These are phyloP conservation scores for Zasmidium citrigriseum DNA, from an alignment of 2,329 filamentous ascomycete genomes.

Conservation along the genomic window DNA sequence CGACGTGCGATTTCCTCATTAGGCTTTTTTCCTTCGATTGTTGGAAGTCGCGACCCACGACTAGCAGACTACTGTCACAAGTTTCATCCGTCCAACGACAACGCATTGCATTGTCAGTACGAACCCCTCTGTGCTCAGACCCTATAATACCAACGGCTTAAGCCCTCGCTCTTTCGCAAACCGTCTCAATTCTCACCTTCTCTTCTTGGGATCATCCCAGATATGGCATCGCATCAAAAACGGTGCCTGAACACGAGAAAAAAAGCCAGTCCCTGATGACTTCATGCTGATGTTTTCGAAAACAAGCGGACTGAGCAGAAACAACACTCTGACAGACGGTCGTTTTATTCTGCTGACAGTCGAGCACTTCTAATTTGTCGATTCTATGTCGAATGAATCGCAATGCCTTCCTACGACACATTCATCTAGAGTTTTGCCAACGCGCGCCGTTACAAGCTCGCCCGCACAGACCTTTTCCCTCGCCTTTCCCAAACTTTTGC, in stretches of 20 bases:
- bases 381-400: no score
- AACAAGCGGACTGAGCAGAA: background rate
- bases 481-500: background rate
- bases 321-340: background rate
- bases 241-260: background rate
- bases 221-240: background rate
- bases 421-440: background rate
- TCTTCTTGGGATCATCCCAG: background rate
- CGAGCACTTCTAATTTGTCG: no score
- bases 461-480: background rate
- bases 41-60: background rate
- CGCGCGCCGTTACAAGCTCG: background rate
- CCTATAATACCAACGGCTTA: background rate
- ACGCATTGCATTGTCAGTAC: no score
- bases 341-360: no score
- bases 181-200: background rate
- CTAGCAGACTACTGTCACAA: background rate
- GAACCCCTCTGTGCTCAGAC: background rate
- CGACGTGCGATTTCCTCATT: background rate
- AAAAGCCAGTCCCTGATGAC: background rate
- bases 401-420: no score
- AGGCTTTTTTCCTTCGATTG: no score
- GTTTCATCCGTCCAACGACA: background rate
- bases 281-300: background rate
- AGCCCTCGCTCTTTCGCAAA: background rate